Conservation (phyloP, 2,329 filamentous ascomycete genomes). For the Huntiella moniliformis region DNA sequence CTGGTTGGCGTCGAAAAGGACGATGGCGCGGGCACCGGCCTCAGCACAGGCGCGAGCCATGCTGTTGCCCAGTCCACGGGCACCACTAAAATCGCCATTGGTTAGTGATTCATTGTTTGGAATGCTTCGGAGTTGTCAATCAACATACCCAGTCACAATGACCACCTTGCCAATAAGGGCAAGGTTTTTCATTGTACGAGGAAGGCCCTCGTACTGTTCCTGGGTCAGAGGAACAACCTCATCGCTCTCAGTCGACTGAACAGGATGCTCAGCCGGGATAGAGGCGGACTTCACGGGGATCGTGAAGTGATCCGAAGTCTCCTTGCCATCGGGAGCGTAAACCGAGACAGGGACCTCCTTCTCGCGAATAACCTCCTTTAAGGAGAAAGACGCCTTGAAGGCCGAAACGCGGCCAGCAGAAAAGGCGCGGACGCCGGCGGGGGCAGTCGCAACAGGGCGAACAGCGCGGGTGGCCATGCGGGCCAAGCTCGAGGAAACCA, state of each 20-base stretch:
- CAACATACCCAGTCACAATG: slow-evolving; percentile 47
- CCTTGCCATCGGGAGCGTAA: slow-evolving; percentile 28
- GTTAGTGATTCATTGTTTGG: background rate
- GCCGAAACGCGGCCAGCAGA: slow-evolving; percentile 3
- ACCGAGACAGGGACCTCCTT: slow-evolving; percentile 38
- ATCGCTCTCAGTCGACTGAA: slow-evolving; percentile 25
- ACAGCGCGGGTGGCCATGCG: slow-evolving; percentile 14
- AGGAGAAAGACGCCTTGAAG: slow-evolving; percentile 17
- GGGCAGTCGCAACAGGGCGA: slow-evolving; percentile 18
- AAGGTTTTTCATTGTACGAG: slow-evolving; percentile 50
- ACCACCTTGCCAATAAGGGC: slow-evolving; percentile 51
- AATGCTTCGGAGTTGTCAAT: too few species aligned
- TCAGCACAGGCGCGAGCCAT: slow-evolving; percentile 64
- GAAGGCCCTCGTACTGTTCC: slow-evolving; percentile 35
- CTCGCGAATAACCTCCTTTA: slow-evolving; percentile 35
- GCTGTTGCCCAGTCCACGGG: slow-evolving; percentile 58
- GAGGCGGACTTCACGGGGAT: slow-evolving; percentile 31
- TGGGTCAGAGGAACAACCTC: slow-evolving; percentile 32
- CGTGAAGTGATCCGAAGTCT: slow-evolving; percentile 31
- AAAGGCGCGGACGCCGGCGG: slow-evolving; percentile 8
- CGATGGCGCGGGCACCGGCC: slow-evolving; percentile 52
- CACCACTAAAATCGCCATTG: slow-evolving; percentile 31
- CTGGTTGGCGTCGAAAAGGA: slow-evolving; percentile 62
- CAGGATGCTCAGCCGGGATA: slow-evolving; percentile 24
- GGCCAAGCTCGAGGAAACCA: slow-evolving; percentile 16